Base-by-base conservation (phyloP, 1,139 yeast genomes). In the Suhomyces atakaporum region DNA sequence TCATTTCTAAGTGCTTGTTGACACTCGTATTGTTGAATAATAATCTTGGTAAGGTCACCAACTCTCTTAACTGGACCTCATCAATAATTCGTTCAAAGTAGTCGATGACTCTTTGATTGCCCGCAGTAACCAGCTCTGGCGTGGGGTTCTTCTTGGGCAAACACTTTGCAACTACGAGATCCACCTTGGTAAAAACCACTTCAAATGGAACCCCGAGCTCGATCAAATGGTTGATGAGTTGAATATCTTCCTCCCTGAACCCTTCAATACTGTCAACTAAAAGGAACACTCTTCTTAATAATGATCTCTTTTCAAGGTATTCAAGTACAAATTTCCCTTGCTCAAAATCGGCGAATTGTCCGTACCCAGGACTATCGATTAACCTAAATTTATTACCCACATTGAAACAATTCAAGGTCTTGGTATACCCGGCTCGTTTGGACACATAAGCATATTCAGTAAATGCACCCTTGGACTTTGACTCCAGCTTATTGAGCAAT, bases 331-430 rank as follows among this genome's bases (percentile, higher is more conserved):
- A 69, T 35, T 74, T 62, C 1, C 96, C 96, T 53, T 88, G 95
- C 43, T 67, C 61, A n/a, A 52, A 55, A 16, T 70, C 70, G 2
- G 82, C 89, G 48, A 67, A 75, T 16, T 60, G 67, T 2, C 97
- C 97, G 54, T 88, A 88, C 0, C 97, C 97, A 0, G 97, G 96
- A 25, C 88, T 77, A 54, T 88, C 97, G 2, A 88, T 75, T 6
- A 88, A 52, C 40, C 88, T 64, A 31, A 88, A 66, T 42, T 73
- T 67, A 31, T 77, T 75, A 1, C 84, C 84, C 13, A 87, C 62
- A 39, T 79, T 83, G 60, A 73, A 88, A 45, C 87, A 81, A 51
- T 84, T 85, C 52, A 88, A 61, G 4, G 92, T 81, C 49, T 82
- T 80, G 2, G 97, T 88, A 51, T 66, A 85, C 1, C 95, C 95